phyloP scores from a whole-genome alignment of 805 yeast genomes.

The Myxozyma melibiosi region DNA sequence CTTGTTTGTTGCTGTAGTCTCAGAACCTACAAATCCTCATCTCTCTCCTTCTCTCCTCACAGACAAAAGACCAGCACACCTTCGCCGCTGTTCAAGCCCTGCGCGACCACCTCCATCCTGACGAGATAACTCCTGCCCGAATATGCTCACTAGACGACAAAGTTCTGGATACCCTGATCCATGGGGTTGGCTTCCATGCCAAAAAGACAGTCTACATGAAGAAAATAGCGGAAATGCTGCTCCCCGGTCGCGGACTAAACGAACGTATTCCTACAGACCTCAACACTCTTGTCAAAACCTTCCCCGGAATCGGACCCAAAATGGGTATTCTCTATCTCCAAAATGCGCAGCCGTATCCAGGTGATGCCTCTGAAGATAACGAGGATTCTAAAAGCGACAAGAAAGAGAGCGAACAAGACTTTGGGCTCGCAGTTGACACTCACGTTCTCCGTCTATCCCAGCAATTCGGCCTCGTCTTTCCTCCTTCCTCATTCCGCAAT shows the following conservation, averaged over 20 bases:
- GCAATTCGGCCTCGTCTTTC: slow-evolving; percentile 27
- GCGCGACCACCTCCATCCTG: slow-evolving; percentile 48
- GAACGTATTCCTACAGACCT: slow-evolving; percentile 76
- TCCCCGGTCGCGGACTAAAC: slow-evolving; percentile 39
- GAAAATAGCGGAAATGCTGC: slow-evolving; percentile 57
- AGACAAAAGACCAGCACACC: slow-evolving; percentile 87
- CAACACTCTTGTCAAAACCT: slow-evolving; percentile 56
- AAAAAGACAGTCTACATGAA: slow-evolving; percentile 75
- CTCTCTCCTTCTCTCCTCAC: slow-evolving; percentile 85
- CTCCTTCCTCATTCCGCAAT: background rate
- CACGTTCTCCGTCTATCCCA: slow-evolving; percentile 66
- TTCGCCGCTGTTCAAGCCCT: slow-evolving; percentile 68
- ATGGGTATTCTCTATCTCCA: slow-evolving; percentile 86
- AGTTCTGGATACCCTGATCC: slow-evolving; percentile 58
- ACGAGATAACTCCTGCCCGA: slow-evolving; percentile 48
- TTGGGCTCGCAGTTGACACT: slow-evolving; percentile 93
- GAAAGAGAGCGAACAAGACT: slow-evolving; percentile 3
- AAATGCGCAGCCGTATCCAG: slow-evolving; percentile 50
- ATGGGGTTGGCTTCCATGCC: slow-evolving; percentile 82
- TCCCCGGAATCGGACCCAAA: slow-evolving; percentile 96
- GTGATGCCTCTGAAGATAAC: background rate
- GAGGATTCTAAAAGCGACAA: background rate
- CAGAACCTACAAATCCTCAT: slow-evolving; percentile 74
- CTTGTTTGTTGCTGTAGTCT: slow-evolving; percentile 40
- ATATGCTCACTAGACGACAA: slow-evolving; percentile 40